These are phyloP conservation scores for Astrephomene gubernaculifera DNA, from an alignment of 139 green algal species.

Conservation along the genomic window DNA sequence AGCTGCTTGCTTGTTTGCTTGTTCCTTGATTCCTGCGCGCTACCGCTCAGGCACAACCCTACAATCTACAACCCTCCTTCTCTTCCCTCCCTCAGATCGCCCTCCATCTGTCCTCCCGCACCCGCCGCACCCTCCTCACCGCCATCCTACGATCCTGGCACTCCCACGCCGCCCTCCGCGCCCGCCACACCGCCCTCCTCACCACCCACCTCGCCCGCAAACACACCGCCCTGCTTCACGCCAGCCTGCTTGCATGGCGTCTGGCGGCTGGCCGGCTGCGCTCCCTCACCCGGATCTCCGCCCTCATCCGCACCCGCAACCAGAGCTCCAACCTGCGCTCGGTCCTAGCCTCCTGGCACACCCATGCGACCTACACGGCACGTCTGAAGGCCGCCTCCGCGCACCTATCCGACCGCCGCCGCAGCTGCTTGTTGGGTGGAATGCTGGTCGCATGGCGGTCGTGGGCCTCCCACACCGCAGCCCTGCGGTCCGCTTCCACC, in stretches of 20 bases:
- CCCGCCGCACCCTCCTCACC: background rate
- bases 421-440: background rate
- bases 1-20: too few species aligned
- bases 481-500: background rate
- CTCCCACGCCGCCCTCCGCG: too few species aligned
- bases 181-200: background rate
- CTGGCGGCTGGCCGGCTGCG: background rate
- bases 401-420: too few species aligned
- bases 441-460: background rate
- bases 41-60: too few species aligned
- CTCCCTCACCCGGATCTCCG: background rate
- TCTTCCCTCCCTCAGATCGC: background rate
- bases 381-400: background rate
- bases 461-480: background rate
- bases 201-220: background rate
- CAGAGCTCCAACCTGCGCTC: background rate
- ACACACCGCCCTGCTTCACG: background rate
- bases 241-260: background rate
- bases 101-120: background rate
- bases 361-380: background rate
- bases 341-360: background rate
- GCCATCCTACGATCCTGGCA: background rate
- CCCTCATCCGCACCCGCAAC: background rate
- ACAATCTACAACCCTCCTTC: too few species aligned
- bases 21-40: too few species aligned